Evolutionary conservation across 495 filamentous ascomycete species (phyloP), one percentile per base, ranked within the genome.

Genomic region (Trichoderma parareesei): DNA sequence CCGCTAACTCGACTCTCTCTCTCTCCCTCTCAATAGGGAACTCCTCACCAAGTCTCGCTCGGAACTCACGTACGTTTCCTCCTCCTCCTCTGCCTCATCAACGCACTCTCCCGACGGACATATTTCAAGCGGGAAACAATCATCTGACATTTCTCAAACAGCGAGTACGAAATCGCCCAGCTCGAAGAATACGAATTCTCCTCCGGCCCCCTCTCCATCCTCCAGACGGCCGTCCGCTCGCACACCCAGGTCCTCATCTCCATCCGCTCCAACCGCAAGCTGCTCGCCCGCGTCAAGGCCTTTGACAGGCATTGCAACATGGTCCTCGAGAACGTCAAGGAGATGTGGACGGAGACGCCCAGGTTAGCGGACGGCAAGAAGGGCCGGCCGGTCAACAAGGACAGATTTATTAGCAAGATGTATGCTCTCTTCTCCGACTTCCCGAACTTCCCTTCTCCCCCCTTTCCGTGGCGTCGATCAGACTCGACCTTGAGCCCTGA

Each of bases 311-410:
- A 77, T 66, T 75, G 76, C 81, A 96, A 96, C 78, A 95, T 96
- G 92, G 90, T 97, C n/a, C 78, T 96, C 42, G 92, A 97, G 84
- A 95, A 95, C 69, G 91, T 93, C 43, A 98, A 98, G 82, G 94
- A 98, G 81, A 98, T 98, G 92, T 98, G 94, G 94, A 97, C 92
- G 5, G 94, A 98, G 79, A 92, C 88, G 64, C 93, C 94, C 43
- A 85, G 90, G 68, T 74, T 83, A 35, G 80, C 84, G 14, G 83
- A 81, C 48, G 91, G 91, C 37, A 89, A 90, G 79, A 93, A 92
- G 79, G 91, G 93, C 63, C 85, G 88, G 74, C 89, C 91, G 41
- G 90, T 97, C 44, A 98, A 98, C 78, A 97, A 97, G 84, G 94
- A 98, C 77, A 82, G 95, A 40, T 98, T 97, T 77, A 92, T 98